Base-by-base conservation (phyloP, 306 rosid species). In the Cucumis cinereus region DNA sequence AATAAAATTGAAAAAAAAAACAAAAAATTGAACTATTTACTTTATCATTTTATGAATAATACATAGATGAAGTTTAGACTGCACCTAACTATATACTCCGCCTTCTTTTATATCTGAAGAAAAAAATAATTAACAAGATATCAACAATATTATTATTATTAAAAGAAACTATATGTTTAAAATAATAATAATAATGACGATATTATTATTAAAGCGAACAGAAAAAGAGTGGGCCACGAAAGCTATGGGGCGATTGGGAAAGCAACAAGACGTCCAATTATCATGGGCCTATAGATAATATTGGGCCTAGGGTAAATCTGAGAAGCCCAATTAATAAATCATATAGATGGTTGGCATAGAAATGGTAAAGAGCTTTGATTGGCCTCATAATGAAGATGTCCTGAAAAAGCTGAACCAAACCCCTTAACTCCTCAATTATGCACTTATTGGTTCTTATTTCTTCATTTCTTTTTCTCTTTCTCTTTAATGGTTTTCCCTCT, bases 371-470 rank as follows among this genome's bases (percentile, higher is more conserved):
- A 45, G 58, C 58, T 26, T 70, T 47, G 12, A 70, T 24, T 70
- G 75, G 40, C 23, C 41, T 16, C 58, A 26, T 70, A 47, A 70
- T 70, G 24, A 67, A 49, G 38, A 70, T 70, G 75, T 70, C 24
- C 40, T 24, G 58, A 70, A 70, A 70, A 70, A 70, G 75, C 58
- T 23, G 75, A 70, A 47, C 75, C 75, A 70, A 70, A 23, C 58
- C 54, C 40, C 58, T 70, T 19, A 63, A 63, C 71, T 36, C 47
- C 49, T n/a, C 23, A 47, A 70, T 69, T 69, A 69, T 23, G 56
- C 56, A 69, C 20, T 69, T 43, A 11, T 68, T 68, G 30, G 74
- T 20, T 12, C n/a, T 5, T 40, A 68, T 13, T 40, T 68, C 35
- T 38, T 50, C 73, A 66, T 10, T 5, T 67, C 38, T 6, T 11